Base-by-base conservation (phyloP, 495 filamentous ascomycete genomes). In the Aspergillus indologenus region DNA sequence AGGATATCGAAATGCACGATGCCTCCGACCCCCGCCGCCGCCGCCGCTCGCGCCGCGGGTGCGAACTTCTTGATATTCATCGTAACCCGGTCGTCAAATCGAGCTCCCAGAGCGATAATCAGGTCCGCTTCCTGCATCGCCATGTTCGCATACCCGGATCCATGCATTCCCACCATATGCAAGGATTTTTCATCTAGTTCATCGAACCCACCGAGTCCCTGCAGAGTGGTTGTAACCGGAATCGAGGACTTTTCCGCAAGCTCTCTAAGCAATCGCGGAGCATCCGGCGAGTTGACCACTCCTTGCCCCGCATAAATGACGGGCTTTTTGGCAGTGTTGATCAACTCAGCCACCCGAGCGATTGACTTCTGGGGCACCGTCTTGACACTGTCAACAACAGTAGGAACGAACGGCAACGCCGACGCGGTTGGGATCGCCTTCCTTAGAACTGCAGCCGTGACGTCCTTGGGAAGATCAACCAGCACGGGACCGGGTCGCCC, bases 91-190 rank as follows among this genome's bases (percentile, higher is more conserved):
- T 86, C 84, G 59, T 87, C 84, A 61, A 87, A 85, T 26, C 83
- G 79, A 17, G 82, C 84, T 56, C 84, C 84, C 23, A 86, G 72
- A 12, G 83, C 83, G 53, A 87, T 79, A 65, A 87, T 78, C 45
- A 87, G 70, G 58, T 87, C 84, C 48, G 84, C 81, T 65, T 86
- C 80, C 66, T 87, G 84, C 68, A 87, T 86, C 29, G 84, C 81
- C 73, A 85, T 76, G 75, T 87, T 87, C 62, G 84, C 84, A 60
- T 82, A 86, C 7, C 83, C 81, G 1, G 84, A 84, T 18, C 84
- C 84, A 70, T 87, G 84, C 83, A 85, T 86, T 53, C 84, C 84
- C 0, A 87, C 74, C 84, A 86, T 87, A 64, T 86, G 83, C 24
- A 86, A 73, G 48, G 83, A 75, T 70, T 83, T 82, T 17, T 79